Percentiles rank a stretch among this genome's conserved stretches.
phyloP scores from a whole-genome alignment of 345 rosid genomes.

The Dipteronia sinensis region DNA sequence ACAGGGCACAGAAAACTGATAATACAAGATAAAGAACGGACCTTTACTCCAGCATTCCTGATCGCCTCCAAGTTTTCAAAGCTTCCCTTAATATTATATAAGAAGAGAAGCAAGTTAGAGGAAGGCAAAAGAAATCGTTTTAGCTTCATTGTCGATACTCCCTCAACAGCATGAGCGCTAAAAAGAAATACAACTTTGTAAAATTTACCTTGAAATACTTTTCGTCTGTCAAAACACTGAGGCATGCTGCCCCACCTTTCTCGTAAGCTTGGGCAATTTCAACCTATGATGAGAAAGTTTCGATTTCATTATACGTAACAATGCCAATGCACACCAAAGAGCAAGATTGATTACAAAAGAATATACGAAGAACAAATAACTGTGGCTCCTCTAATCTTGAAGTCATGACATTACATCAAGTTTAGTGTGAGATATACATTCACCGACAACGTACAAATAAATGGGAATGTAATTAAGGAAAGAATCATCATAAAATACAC shows the following conservation, averaged over 20 bases:
- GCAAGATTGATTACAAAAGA: not conserved
- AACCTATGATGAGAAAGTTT: conserved; percentile 47
- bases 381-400: not conserved
- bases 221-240: conserved; percentile 88
- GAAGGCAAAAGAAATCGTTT: not conserved
- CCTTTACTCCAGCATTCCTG: conserved; percentile 81
- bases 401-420: not conserved
- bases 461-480: not conserved
- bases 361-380: not conserved
- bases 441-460: not conserved
- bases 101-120: conserved; percentile 20
- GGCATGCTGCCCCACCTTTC: conserved; percentile 96
- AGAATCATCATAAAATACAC: too few species aligned
- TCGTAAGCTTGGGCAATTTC: conserved; percentile 83
- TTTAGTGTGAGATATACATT: not conserved
- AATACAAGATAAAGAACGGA: conserved; percentile 25
- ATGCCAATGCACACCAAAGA: not conserved
- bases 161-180: conserved; percentile 12
- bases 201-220: conserved; percentile 71
- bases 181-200: not conserved
- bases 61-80: conserved; percentile 84
- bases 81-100: conserved; percentile 70
- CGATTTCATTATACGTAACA: not conserved
- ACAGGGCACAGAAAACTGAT: conserved; percentile 4
- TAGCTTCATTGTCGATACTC: too few species aligned